Evolutionary conservation across 768 basidiomycete species (phyloP), one percentile per base, ranked within the genome.

Genomic region (Gloeostereum incarnatum): DNA sequence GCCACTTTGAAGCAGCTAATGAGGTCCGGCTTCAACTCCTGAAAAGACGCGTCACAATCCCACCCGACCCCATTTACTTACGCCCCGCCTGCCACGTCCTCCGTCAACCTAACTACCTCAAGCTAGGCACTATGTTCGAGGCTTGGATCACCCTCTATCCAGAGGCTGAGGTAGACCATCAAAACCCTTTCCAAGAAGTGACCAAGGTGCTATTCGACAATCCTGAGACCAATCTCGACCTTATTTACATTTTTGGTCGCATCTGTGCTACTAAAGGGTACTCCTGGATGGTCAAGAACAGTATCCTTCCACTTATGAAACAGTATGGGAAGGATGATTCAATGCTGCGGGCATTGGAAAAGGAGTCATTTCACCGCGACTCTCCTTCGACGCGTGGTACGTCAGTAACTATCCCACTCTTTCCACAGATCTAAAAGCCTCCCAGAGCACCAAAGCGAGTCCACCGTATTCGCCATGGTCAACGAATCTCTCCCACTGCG

Each of bases 201-300:
- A 33, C 36, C 29, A 25, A 40, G 9, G 35, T 46, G 10, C 49
- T 68, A 44, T 31, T 49, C 11, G 29, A 37, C 11, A 54, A 63
- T 10, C 59, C 65, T 11, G 45, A 59, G n/a, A 49, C 49, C 8
- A 49, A 63, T 7, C 48, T 73, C 18, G 36, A 51, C 1, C 56
- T 72, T 18, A 42, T 72, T 11, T 48, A 62, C 39, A 58, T 52
- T 10, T 70, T 75, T 35, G 71, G 64, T 14, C 38, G 63, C 31
- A 52, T 63, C 3, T 57, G 62, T n/a, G 66, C 67, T 3, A 53
- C 58, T 13, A 76, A 72, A 45, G 78, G 78, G 0, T 69, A 68
- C 40, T 40, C 26, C 5, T 5, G 29, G 11, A 24, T 59, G 5
- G 50, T 59, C 7, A 24, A 46, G 26, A 33, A 49, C 5, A 42